Conservation (phyloP, 257 asterid species). For the Solanum gracilifrons region DNA sequence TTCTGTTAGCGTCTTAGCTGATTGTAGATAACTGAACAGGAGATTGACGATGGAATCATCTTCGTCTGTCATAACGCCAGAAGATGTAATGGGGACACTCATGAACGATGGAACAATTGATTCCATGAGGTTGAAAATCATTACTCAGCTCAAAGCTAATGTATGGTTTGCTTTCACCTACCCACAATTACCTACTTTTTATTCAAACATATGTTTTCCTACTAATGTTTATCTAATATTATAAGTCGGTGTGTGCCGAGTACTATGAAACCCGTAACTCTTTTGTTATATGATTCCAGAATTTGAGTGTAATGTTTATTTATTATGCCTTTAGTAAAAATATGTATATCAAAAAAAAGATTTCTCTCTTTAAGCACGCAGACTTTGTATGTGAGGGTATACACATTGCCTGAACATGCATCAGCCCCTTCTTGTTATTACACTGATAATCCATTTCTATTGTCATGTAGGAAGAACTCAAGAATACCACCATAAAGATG, state of each 20-base stretch:
- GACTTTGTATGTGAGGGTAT: neutral
- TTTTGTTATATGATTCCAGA: neutral
- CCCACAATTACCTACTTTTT: neutral
- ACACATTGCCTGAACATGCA: neutral
- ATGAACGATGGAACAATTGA: slow-evolving; percentile 97
- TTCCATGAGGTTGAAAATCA: slow-evolving; percentile 72
- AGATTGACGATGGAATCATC: slow-evolving; percentile 1
- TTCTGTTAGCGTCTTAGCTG: neutral
- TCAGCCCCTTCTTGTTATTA: neutral
- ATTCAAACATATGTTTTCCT: neutral
- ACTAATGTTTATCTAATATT: neutral
- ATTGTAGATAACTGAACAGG: neutral
- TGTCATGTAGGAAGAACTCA: slow-evolving; percentile 65
- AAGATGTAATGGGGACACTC: slow-evolving; percentile 78
- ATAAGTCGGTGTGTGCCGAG: neutral
- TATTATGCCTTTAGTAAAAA: neutral
- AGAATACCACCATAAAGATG: slow-evolving; percentile 16
- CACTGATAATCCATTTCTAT: neutral
- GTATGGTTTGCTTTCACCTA: slow-evolving; percentile 22
- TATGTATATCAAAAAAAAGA: neutral
- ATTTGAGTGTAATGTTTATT: neutral
- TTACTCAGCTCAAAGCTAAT: slow-evolving; percentile 85
- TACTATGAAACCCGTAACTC: neutral
- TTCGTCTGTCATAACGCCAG: slow-evolving; percentile 61
- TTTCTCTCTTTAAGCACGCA: neutral